Conservation (phyloP, 2,329 filamentous ascomycete species). For the Arthrinium puccinioides region DNA sequence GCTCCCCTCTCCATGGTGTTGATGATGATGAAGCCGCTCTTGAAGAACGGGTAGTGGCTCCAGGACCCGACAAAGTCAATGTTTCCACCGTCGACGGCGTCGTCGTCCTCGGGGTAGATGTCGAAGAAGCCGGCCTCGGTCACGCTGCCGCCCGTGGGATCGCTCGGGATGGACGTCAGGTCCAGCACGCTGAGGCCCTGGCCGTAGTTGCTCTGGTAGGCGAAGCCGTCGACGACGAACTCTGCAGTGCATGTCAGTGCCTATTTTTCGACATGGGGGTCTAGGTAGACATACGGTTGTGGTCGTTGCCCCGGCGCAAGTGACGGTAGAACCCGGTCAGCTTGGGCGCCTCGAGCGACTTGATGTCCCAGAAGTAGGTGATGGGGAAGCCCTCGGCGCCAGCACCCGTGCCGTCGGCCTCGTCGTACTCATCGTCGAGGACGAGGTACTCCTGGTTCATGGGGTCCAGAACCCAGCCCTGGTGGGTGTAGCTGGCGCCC, state of each 20-base stretch:
- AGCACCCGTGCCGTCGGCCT: conserved; percentile 30
- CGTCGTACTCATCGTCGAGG: conserved; percentile 47
- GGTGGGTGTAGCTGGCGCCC: conserved; percentile 51
- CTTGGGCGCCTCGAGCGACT: conserved; percentile 31
- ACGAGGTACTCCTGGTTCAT: conserved; percentile 38
- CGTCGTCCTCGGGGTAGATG: conserved; percentile 42
- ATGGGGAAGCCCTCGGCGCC: conserved; percentile 36
- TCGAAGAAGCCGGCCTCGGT: conserved; percentile 43
- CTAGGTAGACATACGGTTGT: conserved; percentile 26
- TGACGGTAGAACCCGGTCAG: conserved; percentile 35
- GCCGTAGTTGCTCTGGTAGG: conserved; percentile 44
- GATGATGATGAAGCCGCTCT: conserved; percentile 40
- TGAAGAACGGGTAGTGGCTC: conserved; percentile 41
- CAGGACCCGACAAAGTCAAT: conserved; percentile 37
- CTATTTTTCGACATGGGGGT: not conserved
- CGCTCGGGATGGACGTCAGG: conserved; percentile 24
- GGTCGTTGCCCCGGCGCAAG: conserved; percentile 34
- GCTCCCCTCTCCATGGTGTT: conserved; percentile 46
- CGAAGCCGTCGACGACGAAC: conserved; percentile 35
- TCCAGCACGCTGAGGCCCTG: conserved; percentile 37
- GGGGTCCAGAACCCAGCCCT: conserved; percentile 45
- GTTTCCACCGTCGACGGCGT: conserved; percentile 24
- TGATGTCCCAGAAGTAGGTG: conserved; percentile 45
- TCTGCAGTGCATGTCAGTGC: conserved; percentile 7
- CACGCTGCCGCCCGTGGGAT: conserved; percentile 37